Base-by-base conservation (phyloP, 83 land plant species). In the Thuja plicata region DNA sequence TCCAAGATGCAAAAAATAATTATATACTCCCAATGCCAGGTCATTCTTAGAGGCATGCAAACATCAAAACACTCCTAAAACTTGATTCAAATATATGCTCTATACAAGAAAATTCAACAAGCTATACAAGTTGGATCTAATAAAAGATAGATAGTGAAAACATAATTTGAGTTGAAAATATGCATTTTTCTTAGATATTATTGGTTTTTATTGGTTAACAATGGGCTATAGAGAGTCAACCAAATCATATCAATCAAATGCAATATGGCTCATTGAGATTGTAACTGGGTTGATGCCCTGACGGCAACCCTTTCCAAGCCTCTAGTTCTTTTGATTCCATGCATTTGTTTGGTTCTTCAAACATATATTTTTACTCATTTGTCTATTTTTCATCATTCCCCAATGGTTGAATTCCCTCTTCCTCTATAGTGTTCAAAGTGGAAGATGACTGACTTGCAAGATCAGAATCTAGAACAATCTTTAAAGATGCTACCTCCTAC, bases 251-350 rank as follows among this genome's bases (percentile, higher is more conserved):
- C 13, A 34, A 77, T 73, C 12, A 73, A 73, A 73, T 60, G 70
- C 27, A 60, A 21, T 19, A 21, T 77, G 81, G 81, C 4, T 77
- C 41, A 37, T 17, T 12, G 41, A 77, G 41, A 13, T 77, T 77
- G 81, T 77, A 19, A 34, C 48, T 84, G 55, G 34, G 55, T 11
- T 84, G 52, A 30, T 86, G 87, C 70, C 74, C 90, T 90, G 50
- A 88, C 90, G 70, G 91, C 91, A 30, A 90, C 91, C 88, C 91
- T 94, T 52, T 92, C 92, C 37, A 95, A 43, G 2, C 95, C 88
- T 94, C 94, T 91, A 91, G 50, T 78, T 92, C 88, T 88, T 94
- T 95, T 15, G 91, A 92, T 89, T 91, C 95, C 92, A 95, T 95
- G 0, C 95, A 94, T 76, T 92, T 91, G 48, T 85, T 92, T 86